These are phyloP conservation scores for Penicillium thymicola DNA, from an alignment of 2,329 filamentous ascomycete species.

Conservation along the genomic window DNA sequence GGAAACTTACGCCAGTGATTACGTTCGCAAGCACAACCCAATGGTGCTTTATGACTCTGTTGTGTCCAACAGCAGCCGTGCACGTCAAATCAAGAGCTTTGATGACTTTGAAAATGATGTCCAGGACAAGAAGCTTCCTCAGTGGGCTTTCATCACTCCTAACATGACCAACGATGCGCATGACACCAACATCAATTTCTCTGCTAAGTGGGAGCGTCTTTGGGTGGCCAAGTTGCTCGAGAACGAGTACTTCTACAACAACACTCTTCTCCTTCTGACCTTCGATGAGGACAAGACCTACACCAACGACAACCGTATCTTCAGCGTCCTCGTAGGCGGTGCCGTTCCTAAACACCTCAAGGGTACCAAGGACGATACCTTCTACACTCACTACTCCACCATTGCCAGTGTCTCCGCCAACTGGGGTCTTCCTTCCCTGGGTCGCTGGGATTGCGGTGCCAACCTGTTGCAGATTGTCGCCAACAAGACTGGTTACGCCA, in stretches of 20 bases:
- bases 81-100: slow-evolving; percentile 71
- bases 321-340: slow-evolving; percentile 71
- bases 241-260: slow-evolving; percentile 69
- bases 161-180: slow-evolving; percentile 57
- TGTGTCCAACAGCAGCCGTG: slow-evolving; percentile 55
- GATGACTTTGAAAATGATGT: slow-evolving; percentile 68
- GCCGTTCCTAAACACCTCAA: slow-evolving; percentile 61
- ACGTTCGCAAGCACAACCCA: slow-evolving; percentile 79
- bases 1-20: slow-evolving; percentile 64
- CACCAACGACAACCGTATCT: slow-evolving; percentile 63
- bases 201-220: slow-evolving; percentile 63
- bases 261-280: slow-evolving; percentile 75
- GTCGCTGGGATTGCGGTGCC: slow-evolving; percentile 69
- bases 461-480: slow-evolving; percentile 65
- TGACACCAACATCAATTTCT: slow-evolving; percentile 67
- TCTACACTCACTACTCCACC: slow-evolving; percentile 72
- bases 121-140: slow-evolving; percentile 60
- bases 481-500: slow-evolving; percentile 56
- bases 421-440: slow-evolving; percentile 66
- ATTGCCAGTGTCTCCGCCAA: slow-evolving; percentile 67
- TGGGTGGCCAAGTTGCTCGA: slow-evolving; percentile 69
- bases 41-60: slow-evolving; percentile 65
- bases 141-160: slow-evolving; percentile 56
- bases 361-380: slow-evolving; percentile 66
- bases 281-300: slow-evolving; percentile 80